phyloP scores from a whole-genome alignment of 176 grass and related monocot species.

The Cymbopogon citratus region DNA sequence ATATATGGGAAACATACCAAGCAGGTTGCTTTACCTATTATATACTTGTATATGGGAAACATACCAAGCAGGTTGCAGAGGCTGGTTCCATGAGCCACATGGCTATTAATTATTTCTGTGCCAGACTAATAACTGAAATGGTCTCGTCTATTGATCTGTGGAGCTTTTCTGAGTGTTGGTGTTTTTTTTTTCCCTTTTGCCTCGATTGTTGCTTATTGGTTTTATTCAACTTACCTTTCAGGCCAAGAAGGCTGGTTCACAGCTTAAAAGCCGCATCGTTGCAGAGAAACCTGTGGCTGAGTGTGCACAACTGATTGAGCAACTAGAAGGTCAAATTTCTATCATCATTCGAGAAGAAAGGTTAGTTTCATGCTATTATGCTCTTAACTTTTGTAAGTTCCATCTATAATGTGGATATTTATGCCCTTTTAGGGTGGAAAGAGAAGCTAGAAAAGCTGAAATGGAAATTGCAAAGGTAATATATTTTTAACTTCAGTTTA shows the following conservation, averaged over 20 bases:
- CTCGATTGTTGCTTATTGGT: not conserved
- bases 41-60: not conserved
- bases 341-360: slow-evolving; percentile 80
- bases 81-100: not conserved
- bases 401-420: slow-evolving; percentile 9
- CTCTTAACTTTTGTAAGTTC: slow-evolving; percentile 7
- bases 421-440: slow-evolving; percentile 68
- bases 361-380: slow-evolving; percentile 19
- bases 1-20: no score
- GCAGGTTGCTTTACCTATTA: no score
- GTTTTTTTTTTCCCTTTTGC: not conserved
- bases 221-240: slow-evolving; percentile 20
- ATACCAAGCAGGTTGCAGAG: not conserved
- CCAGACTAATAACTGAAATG: not conserved
- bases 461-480: slow-evolving; percentile 84
- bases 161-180: not conserved
- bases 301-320: slow-evolving; percentile 74
- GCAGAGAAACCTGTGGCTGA: slow-evolving; percentile 82
- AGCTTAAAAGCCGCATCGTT: slow-evolving; percentile 83
- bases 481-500: slow-evolving; percentile 11
- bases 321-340: slow-evolving; percentile 84
- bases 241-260: slow-evolving; percentile 96
- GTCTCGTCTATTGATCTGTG: not conserved
- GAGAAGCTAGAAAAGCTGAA: slow-evolving; percentile 72
- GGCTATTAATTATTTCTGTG: not conserved